Conservation (phyloP, 768 basidiomycete genomes). For the Tulasnella sp. region DNA sequence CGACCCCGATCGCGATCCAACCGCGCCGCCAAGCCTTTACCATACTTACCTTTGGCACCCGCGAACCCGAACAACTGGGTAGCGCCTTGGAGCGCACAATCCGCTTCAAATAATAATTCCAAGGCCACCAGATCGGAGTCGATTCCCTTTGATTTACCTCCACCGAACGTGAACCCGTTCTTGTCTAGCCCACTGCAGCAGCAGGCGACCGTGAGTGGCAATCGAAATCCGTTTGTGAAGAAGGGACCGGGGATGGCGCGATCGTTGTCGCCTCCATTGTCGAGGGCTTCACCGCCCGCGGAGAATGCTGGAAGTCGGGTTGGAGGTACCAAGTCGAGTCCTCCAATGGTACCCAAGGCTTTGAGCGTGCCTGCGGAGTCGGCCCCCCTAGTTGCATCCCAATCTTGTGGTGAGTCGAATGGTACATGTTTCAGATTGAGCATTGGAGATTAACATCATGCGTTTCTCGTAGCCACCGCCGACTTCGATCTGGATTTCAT, state of each 20-base stretch:
- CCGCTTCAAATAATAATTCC: not conserved
- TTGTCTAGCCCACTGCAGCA: not conserved
- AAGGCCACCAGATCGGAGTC: not conserved
- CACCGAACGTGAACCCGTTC: not conserved
- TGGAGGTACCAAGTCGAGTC: too few relatives aligned
- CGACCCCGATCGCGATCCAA: conserved; percentile 11
- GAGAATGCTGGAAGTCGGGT: too few relatives aligned
- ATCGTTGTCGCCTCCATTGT: not conserved
- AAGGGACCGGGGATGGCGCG: not conserved
- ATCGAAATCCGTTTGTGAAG: too few relatives aligned
- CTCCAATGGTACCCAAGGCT: too few relatives aligned
- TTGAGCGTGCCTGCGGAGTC: too few relatives aligned
- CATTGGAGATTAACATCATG: not conserved
- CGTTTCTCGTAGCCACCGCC: conserved; percentile 14
- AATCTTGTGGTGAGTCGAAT: too few relatives aligned
- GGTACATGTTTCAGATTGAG: too few relatives aligned
- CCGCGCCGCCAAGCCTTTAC: conserved; percentile 10
- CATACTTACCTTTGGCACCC: not conserved
- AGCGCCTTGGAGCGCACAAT: conserved; percentile 5
- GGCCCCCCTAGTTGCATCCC: not conserved
- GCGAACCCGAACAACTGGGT: conserved; percentile 5
- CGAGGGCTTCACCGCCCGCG: too few relatives aligned
- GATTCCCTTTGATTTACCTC: not conserved
- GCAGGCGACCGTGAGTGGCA: too few relatives aligned
- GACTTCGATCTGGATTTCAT: conserved; percentile 34